phyloP scores from a whole-genome alignment of 495 filamentous ascomycete genomes.

The Cryomyces minteri region DNA sequence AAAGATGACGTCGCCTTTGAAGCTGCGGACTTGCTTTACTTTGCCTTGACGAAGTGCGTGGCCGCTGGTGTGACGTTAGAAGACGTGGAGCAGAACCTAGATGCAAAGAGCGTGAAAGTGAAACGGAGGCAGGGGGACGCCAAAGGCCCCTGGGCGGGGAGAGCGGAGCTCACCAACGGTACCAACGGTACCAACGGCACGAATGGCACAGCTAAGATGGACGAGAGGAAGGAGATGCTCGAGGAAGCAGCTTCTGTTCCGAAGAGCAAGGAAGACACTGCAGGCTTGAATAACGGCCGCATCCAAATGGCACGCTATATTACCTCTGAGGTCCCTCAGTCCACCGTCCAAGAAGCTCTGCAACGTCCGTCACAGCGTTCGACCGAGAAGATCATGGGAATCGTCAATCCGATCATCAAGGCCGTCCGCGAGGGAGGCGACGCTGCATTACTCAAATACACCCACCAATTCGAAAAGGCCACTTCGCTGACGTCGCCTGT shows the following conservation, averaged over 20 bases:
- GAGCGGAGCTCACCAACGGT: constrained; percentile 43
- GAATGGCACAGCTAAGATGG: neutral
- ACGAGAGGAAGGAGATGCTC: constrained; percentile 13
- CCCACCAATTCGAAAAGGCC: constrained; percentile 93
- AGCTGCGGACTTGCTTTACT: constrained; percentile 89
- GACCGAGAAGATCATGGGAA: constrained; percentile 70
- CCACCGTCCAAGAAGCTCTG: constrained; percentile 49
- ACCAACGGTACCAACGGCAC: too few relatives aligned
- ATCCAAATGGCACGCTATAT: constrained; percentile 73
- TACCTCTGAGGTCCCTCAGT: constrained; percentile 35
- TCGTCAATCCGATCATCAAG: constrained; percentile 79
- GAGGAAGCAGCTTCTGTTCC: constrained; percentile 25
- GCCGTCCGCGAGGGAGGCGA: constrained; percentile 69
- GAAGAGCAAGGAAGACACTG: constrained; percentile 20
- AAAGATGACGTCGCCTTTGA: constrained; percentile 81
- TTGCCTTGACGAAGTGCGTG: constrained; percentile 77
- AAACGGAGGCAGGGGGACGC: constrained; percentile 84
- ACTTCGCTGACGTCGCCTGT: constrained; percentile 78
- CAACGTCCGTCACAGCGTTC: constrained; percentile 85
- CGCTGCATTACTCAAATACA: constrained; percentile 72
- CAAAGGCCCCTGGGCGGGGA: constrained; percentile 74
- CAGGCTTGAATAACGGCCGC: constrained; percentile 35
- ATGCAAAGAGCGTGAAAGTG: constrained; percentile 86
- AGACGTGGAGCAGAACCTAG: constrained; percentile 80
- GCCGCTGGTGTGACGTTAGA: constrained; percentile 64